These are phyloP conservation scores for Hymenoscyphus fraxineus DNA, from an alignment of 2,329 filamentous ascomycete genomes.

Conservation along the genomic window DNA sequence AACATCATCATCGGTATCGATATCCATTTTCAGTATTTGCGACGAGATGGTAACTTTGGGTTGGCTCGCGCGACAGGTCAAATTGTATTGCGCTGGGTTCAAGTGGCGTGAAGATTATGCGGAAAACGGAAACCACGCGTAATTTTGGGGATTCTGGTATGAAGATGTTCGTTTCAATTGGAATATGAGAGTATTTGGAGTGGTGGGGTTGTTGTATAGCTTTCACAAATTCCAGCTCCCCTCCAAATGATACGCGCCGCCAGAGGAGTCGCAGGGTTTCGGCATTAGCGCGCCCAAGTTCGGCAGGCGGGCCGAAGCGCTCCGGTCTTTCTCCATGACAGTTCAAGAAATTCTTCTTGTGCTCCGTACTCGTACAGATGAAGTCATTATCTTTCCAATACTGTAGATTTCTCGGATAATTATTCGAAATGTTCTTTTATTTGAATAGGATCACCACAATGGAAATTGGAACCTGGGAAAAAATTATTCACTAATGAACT, in stretches of 20 bases:
- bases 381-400: too few relatives aligned
- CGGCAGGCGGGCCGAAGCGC: neutral
- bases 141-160: neutral
- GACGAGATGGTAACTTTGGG: constrained; percentile 20
- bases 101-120: neutral
- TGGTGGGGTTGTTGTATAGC: neutral
- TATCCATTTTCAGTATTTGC: constrained; percentile 46
- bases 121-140: neutral
- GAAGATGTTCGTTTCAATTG: neutral
- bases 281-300: neutral
- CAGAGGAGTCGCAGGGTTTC: neutral
- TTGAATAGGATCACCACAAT: too few relatives aligned
- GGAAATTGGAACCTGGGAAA: too few relatives aligned
- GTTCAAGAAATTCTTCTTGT: neutral
- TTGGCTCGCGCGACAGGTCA: neutral
- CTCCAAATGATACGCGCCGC: neutral
- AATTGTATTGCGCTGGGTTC: neutral
- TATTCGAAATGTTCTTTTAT: too few relatives aligned
- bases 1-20: constrained; percentile 47
- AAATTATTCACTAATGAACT: too few relatives aligned
- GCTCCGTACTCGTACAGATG: too few relatives aligned
- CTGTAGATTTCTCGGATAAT: too few relatives aligned
- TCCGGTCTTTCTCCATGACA: neutral
- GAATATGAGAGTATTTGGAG: neutral
- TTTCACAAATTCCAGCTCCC: neutral